Base-by-base conservation (phyloP, 495 filamentous ascomycete species). In the Penicillium flavigenum region DNA sequence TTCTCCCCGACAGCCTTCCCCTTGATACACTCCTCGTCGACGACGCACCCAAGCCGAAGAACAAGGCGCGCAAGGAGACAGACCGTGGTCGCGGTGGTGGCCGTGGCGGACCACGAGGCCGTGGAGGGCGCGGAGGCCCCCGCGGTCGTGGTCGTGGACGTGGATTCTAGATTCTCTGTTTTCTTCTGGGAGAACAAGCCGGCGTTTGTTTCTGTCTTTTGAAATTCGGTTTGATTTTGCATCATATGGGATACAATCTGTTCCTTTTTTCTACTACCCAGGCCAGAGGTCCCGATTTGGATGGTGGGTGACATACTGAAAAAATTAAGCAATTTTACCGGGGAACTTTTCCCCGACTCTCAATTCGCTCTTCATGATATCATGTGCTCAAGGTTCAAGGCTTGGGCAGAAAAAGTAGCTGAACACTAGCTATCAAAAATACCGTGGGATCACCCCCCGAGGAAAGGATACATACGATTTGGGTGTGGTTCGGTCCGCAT, bases 31-130 rank as follows among this genome's bases (percentile, higher is more conserved):
- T 98, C 32, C 79, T 98, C 14, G 91, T 98, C 56, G 94, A 98
- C 66, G 94, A 98, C 72, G 86, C 91, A 51, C 91, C 92, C 32
- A 98, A 98, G 78, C 93, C 94, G 48, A 98, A 98, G 86, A 98
- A 98, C 75, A 98, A 98, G 85, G 93, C 94, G 29, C 80, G 94
- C 66, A 98, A 98, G 81, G 95, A 98, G 75, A 80, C 85, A 29
- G 88, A 89, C 62, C 76, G 84, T 51, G 86, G 87, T 22, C 78
- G 86, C 16, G 81, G 85, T 59, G 83, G 85, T 46, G 77, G 81
- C 56, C 80, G 82, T 47, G 73, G 81, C 41, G 76, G 88, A 54
- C 73, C 70, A 50, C 61, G 79, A 27, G 88, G 83, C 64, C 77
- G 80, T 58, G 68, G 79, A 47, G 79, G 81, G 36, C 63, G 86